These are phyloP conservation scores for Inonotus obliquus DNA, from an alignment of 1,284 basidiomycete species.

Conservation along the genomic window DNA sequence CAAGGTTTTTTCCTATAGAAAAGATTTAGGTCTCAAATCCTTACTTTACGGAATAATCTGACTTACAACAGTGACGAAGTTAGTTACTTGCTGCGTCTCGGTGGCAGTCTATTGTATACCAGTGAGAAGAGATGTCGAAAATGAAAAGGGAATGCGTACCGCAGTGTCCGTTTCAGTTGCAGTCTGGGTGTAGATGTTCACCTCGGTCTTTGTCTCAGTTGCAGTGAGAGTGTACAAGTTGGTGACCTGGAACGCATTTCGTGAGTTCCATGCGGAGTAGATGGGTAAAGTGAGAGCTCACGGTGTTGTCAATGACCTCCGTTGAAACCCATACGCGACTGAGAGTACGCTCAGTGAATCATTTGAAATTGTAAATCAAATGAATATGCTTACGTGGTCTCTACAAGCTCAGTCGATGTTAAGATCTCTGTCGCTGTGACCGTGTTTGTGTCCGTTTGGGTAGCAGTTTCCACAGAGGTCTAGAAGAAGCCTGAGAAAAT, in stretches of 20 bases:
- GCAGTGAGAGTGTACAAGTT: constrained; percentile 56
- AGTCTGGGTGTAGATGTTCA: constrained; percentile 48
- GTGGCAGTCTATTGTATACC: constrained; percentile 26
- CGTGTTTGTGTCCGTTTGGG: constrained; percentile 27
- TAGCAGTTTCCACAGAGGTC: constrained; percentile 27
- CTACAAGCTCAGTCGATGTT: constrained; percentile 51
- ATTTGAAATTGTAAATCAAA: neutral
- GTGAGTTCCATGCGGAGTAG: neutral
- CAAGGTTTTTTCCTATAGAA: constrained; percentile 2
- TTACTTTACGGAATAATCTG: neutral
- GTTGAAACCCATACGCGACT: constrained; percentile 56
- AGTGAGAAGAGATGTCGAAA: constrained; percentile 8
- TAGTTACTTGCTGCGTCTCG: constrained; percentile 21
- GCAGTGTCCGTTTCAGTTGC: constrained; percentile 15
- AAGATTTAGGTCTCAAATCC: constrained; percentile 13
- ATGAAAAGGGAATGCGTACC: neutral
- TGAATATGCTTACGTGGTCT: constrained; percentile 39
- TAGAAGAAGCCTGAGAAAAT: constrained; percentile 9
- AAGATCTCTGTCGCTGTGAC: constrained; percentile 33
- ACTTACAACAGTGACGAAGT: constrained; percentile 22
- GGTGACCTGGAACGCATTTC: constrained; percentile 26
- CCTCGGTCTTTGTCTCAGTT: constrained; percentile 49
- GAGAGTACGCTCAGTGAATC: neutral
- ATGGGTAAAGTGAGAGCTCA: neutral
- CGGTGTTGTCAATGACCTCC: constrained; percentile 54